Conservation (phyloP, 495 filamentous ascomycete genomes). For the Articulospora tetracladia region DNA sequence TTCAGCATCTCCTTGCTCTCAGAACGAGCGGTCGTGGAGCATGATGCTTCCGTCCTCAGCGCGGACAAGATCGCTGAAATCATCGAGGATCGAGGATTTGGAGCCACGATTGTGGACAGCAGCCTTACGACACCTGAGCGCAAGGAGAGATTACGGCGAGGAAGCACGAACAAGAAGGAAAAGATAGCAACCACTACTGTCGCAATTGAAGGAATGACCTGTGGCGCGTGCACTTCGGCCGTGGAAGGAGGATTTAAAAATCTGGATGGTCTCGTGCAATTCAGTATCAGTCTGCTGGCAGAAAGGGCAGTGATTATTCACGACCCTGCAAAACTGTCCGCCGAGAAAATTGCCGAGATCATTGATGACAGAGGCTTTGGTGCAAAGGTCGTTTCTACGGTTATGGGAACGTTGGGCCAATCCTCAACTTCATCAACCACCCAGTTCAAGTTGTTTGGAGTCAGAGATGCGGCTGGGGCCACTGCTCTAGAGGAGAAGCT, state of each 20-base stretch:
- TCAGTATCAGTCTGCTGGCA: constrained; percentile 92
- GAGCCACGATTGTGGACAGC: constrained; percentile 68
- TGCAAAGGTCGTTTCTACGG: constrained; percentile 70
- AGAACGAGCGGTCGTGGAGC: constrained; percentile 84
- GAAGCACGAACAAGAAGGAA: constrained; percentile 7
- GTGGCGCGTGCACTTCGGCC: constrained; percentile 89
- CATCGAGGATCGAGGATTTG: constrained; percentile 93
- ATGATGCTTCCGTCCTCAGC: constrained; percentile 68
- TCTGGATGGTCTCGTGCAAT: constrained; percentile 72
- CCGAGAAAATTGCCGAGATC: constrained; percentile 76
- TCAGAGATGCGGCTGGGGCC: constrained; percentile 66
- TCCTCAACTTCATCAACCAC: constrained; percentile 47
- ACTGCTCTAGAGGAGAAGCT: constrained; percentile 67
- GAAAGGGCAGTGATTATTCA: constrained; percentile 89
- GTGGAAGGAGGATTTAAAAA: constrained; percentile 77
- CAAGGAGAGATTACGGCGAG: constrained; percentile 29
- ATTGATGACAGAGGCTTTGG: constrained; percentile 94
- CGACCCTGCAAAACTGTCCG: constrained; percentile 60
- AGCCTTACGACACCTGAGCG: constrained; percentile 30
- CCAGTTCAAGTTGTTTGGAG: constrained; percentile 80
- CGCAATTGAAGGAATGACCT: constrained; percentile 96
- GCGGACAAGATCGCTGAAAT: constrained; percentile 66
- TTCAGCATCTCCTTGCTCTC: constrained; percentile 94
- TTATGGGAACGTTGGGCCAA: constrained; percentile 39
- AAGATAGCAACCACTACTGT: constrained; percentile 69